Evolutionary conservation across 2,329 filamentous ascomycete species (phyloP), one percentile per base, ranked within the genome.

Genomic region (Aspergillaceae sp.): DNA sequence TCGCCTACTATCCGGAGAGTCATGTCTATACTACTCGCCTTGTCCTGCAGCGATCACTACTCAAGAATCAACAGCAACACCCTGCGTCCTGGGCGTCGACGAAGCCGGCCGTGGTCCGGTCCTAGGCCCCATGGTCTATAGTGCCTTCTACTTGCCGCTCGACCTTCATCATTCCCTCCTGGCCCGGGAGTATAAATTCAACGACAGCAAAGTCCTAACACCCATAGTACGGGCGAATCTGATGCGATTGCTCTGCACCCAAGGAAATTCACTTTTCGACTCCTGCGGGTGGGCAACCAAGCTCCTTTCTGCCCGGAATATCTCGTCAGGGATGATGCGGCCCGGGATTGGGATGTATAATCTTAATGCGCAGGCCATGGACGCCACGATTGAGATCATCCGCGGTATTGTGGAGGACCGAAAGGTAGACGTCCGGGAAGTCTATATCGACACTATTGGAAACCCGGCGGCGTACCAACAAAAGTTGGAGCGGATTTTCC

Each of bases 401-500:
- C 75, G 80, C 46, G 82, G 82, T 33, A 86, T 95, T 3, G 76
- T 92, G 33, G 81, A 80, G 6, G 75, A 76, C 19, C 57, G 56
- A 10, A 87, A 87, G 33, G 86, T 97, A 51, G 89, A 94, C 64
- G 74, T 97, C 4, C 78, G 75, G 47, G 87, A 96, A 66, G 86
- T 98, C 43, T 98, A 89, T 65, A 90, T 98, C 62, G 91, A 98
- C 69, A 97, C 91, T 2, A 86, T 97, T 60, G 91, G 91, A 32
- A 84, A 77, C 46, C 90, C 91, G 1, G 81, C 78, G 11, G 73
- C 81, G 3, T 95, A 97, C 72, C 90, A 97, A 73, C 81, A 79
- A 60, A 87, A 84, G 61, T 74, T 98, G 45, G 85, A 91, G 69
- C 76, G 82, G 49, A 75, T 94, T 44, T 97, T 97, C 65, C 91